These are phyloP conservation scores for Neonothopanus nambi DNA, from an alignment of 1,284 basidiomycete species.

Conservation along the genomic window DNA sequence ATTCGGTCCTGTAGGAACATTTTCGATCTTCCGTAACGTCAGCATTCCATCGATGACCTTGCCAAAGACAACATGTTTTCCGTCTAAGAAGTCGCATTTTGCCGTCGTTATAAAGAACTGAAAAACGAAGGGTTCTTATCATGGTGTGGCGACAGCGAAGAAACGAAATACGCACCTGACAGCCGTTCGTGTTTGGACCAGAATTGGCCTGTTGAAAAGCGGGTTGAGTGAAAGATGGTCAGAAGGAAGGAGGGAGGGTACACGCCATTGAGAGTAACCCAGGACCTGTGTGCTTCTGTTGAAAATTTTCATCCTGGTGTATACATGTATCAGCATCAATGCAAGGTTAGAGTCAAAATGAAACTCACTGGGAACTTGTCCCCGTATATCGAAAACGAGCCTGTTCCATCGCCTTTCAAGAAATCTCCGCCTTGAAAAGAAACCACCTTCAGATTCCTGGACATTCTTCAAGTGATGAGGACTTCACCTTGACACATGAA, in stretches of 20 bases:
- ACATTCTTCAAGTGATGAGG: not conserved
- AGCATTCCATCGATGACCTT: constrained; percentile 88
- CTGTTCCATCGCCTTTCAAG: constrained; percentile 89
- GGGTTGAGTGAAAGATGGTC: not conserved
- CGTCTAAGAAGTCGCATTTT: constrained; percentile 91
- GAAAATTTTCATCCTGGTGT: constrained; percentile 89
- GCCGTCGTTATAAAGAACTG: constrained; percentile 98
- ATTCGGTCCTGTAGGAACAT: constrained; percentile 87
- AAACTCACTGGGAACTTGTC: constrained; percentile 79
- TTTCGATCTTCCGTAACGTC: constrained; percentile 92
- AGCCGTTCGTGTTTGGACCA: constrained; percentile 89
- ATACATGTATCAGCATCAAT: not conserved
- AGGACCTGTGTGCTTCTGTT: constrained; percentile 83
- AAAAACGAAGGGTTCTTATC: constrained; percentile 5
- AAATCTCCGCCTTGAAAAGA: constrained; percentile 79
- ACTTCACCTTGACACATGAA: constrained; percentile 83
- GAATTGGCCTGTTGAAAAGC: constrained; percentile 75
- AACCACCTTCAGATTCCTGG: not conserved
- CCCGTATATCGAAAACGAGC: constrained; percentile 93
- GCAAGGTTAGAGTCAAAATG: not conserved
- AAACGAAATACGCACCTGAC: no score
- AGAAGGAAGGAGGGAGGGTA: no score
- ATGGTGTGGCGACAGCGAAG: constrained; percentile 81
- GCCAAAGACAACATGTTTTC: constrained; percentile 94
- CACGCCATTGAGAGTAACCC: constrained; percentile 85